Base-by-base conservation (phyloP, 2,329 filamentous ascomycete genomes). In the Sporothrix euskadiensis region DNA sequence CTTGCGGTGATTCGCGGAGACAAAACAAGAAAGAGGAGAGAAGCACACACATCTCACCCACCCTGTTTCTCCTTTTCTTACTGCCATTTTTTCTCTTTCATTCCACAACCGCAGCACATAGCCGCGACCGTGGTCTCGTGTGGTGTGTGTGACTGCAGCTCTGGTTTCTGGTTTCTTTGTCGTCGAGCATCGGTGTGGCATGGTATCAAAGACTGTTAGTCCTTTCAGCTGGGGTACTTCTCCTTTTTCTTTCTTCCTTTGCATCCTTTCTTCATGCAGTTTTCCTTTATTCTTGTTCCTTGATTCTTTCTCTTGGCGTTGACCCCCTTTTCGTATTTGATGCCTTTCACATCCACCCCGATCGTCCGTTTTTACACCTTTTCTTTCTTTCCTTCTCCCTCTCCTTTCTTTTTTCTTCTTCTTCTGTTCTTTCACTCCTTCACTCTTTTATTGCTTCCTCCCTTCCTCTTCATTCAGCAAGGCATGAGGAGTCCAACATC, bases 141-240 rank as follows among this genome's bases (percentile, higher is more conserved):
- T 69, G 66, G 26, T 54, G 69, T 73, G 72, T 54, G 59, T 54
- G 52, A 39, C 47, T 72, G 73, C 73, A 71, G 70, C 65, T 74
- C 26, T 52, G 30, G 47, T 54, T 52, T 54, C 47, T 69, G 26
- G n/a, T 71, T 73, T 71, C 69, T 71, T 74, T 70, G 73, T 71
- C 68, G 68, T 47, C 22, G 52, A 69, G 65, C 47, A 69, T 68
- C 10, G 47, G 66, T 52, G 66, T 71, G 54, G 52, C 52, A 71
- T 41, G 52, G 54, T 59, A 47, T 71, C 52, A 71, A 47, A 71
- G 39, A 47, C 69, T 47, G 69, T 70, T 70, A 70, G 68, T 71
- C 39, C 39, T 35, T 59, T 39, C 61, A 47, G 39, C 61, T 66
- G 61, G 30, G 61, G 61, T 39, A 66, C 47, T 66, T 66, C 57